phyloP scores from a whole-genome alignment of 371 early-diverging fungal genomes.

The Conidiobolus incongruus region DNA sequence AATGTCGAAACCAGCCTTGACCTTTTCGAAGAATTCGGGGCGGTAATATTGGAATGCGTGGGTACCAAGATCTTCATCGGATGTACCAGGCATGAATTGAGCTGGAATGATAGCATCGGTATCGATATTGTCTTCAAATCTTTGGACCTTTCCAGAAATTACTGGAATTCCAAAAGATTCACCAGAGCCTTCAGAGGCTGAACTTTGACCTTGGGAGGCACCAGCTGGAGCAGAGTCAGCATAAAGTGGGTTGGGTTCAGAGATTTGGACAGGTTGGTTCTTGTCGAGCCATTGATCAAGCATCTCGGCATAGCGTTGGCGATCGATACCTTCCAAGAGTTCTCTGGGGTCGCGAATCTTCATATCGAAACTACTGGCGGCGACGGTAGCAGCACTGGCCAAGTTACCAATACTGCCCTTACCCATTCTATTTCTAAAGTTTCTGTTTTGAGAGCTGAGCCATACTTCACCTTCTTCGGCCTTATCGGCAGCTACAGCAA shows the following conservation, averaged over 20 bases:
- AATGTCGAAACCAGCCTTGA: constrained; percentile 26
- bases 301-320: constrained; percentile 24
- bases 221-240: constrained; percentile 12
- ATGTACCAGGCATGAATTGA: constrained; percentile 48
- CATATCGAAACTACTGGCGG: constrained; percentile 53
- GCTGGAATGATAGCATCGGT: constrained; percentile 62
- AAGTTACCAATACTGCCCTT: constrained; percentile 56
- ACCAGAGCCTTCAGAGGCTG: constrained; percentile 9
- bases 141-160: constrained; percentile 37
- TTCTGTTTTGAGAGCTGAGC: constrained; percentile 56
- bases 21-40: constrained; percentile 41
- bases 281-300: constrained; percentile 34
- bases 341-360: constrained; percentile 34
- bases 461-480: constrained; percentile 60
- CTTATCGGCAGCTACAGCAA: constrained; percentile 50
- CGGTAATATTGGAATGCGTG: constrained; percentile 47
- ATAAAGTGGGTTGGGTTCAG: constrained; percentile 33
- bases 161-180: constrained; percentile 12
- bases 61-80: constrained; percentile 38
- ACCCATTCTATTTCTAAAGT: constrained; percentile 66
- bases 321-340: constrained; percentile 33
- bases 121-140: constrained; percentile 47
- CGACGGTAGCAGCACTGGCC: constrained; percentile 55
- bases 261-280: constrained; percentile 22
- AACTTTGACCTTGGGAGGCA: neutral